Evolutionary conservation across 1,139 yeast species (phyloP), one percentile per base, ranked within the genome.

Genomic region (Candida mesenterica): DNA sequence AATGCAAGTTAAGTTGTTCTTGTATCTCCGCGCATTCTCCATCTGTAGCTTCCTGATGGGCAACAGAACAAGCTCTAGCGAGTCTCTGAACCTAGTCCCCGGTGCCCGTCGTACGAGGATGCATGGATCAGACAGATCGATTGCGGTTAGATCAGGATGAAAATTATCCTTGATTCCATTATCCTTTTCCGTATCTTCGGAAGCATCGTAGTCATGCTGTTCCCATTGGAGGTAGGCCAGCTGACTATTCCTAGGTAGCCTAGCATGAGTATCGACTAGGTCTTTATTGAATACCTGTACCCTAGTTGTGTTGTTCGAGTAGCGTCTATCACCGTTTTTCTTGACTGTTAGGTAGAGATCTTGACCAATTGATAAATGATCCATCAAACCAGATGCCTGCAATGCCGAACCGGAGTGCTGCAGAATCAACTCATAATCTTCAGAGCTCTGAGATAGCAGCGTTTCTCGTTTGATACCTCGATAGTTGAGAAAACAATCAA

Each of bases 41-140:
- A 59, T n/a, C 38, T 32, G 28, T 23, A 59, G 38, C 30, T 49
- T 55, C 13, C 44, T 44, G n/a, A 48, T 47, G 0, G 61, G 61
- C n/a, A 53, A 33, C 33, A 52, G 55, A 1, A 43, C 42, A 18
- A 69, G 36, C 1, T 40, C 35, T 19, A 62, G 37, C 19, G 62
- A 43, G 42, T 66, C 66, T 22, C 49, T 37, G 33, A 58, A 69
- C 35, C 59, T 61, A 5, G 43, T 43, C 2, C 58, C 66, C 2
- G 72, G 75, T 15, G 68, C 55, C 19, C 43, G 40, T 16, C 46
- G 38, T 2, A 61, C 47, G 5, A 63, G 55, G 30, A 43, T 50
- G 16, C 57, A 52, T 2, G 55, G 50, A 15, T 52, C 55, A 3
- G 48, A 34, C 16, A 50, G 54, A 6, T 57, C 52, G 4, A 49